These are phyloP conservation scores for Gnaphalium uliginosum DNA, from an alignment of 129 eudicot species.

Conservation along the genomic window DNA sequence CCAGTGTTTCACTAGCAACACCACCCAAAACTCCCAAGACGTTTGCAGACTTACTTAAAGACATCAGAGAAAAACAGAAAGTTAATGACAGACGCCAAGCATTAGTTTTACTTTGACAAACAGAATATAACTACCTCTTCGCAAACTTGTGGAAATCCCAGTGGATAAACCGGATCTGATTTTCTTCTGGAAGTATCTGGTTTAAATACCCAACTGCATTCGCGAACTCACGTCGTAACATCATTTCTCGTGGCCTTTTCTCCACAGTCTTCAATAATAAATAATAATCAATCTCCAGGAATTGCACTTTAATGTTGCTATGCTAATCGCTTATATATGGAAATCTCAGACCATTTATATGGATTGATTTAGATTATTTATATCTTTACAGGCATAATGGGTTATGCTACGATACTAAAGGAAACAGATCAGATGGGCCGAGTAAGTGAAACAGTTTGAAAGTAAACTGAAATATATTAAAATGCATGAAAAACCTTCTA, in stretches of 20 bases:
- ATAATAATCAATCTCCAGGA: neutral
- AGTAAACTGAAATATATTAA: neutral
- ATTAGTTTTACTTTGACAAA: constrained; percentile 20
- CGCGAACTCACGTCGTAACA: constrained; percentile 88
- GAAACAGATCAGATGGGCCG: neutral
- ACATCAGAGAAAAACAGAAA: constrained; percentile 27
- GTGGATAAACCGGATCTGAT: constrained; percentile 79
- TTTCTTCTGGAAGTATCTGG: constrained; percentile 83
- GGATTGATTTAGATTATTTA: neutral
- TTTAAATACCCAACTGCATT: constrained; percentile 94
- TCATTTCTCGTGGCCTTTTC: constrained; percentile 96
- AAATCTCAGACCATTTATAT: neutral
- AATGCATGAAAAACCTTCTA: neutral
- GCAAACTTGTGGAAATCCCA: constrained; percentile 99
- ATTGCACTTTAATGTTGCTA: constrained; percentile 9
- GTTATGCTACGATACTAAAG: neutral
- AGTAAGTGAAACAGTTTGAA: neutral
- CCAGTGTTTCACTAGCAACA: constrained; percentile 93
- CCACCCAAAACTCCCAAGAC: constrained; percentile 95
- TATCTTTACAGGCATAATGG: neutral
- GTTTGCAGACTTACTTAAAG: constrained; percentile 86
- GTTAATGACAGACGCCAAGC: constrained; percentile 24
- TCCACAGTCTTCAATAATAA: constrained; percentile 74
- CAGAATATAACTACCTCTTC: constrained; percentile 55
- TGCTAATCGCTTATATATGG: neutral